phyloP scores from a whole-genome alignment of 106 monocot species.

The Cymbidium sinense region DNA sequence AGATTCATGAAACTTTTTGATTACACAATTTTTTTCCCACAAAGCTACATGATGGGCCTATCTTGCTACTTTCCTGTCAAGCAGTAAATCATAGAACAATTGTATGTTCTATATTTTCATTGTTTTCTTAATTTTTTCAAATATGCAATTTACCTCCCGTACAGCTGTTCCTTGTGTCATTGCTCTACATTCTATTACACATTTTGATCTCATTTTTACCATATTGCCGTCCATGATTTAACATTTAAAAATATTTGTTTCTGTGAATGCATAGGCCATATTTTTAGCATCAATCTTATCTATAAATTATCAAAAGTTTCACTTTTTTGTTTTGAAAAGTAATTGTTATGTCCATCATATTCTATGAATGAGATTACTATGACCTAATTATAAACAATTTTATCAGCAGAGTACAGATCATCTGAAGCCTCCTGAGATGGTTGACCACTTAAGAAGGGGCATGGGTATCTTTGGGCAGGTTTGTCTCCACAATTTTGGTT shows the following conservation, averaged over 20 bases:
- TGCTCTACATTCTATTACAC: neutral
- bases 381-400: neutral
- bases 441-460: slow-evolving; percentile 68
- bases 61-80: neutral
- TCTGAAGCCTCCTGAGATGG: slow-evolving; percentile 57
- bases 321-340: neutral
- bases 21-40: neutral
- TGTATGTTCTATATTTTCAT: neutral
- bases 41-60: neutral
- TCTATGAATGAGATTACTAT: neutral
- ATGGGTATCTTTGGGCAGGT: slow-evolving; percentile 71
- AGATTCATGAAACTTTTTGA: neutral
- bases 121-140: neutral
- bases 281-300: neutral
- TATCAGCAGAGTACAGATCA: slow-evolving; percentile 24
- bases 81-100: neutral
- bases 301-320: neutral
- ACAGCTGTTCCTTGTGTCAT: neutral
- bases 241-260: neutral
- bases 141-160: neutral
- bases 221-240: neutral
- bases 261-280: neutral
- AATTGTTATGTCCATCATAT: neutral
- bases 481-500: neutral
- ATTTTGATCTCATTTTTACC: neutral